phyloP scores from a whole-genome alignment of 495 filamentous ascomycete species.

The Friedmanniomyces simplex region DNA sequence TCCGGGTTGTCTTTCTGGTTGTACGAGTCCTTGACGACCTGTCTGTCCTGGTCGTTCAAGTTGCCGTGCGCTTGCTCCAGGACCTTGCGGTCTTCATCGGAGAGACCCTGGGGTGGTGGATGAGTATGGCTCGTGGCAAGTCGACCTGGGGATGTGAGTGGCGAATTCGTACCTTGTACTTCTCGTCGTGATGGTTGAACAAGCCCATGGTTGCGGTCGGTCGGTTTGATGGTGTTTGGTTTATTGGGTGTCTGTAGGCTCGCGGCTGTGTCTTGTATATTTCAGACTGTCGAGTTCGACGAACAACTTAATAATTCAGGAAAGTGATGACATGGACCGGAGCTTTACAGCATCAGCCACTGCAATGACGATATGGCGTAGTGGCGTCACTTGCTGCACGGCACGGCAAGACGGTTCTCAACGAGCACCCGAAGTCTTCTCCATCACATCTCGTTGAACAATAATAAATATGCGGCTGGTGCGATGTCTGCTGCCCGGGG shows the following conservation, averaged over 20 bases:
- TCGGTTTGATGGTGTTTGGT: not conserved
- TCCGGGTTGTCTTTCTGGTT: slow-evolving; percentile 1
- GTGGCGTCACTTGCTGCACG: too few species aligned
- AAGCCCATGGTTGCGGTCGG: not conserved
- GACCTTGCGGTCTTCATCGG: not conserved
- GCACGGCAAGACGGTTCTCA: too few species aligned
- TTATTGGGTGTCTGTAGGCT: not conserved
- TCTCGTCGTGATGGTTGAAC: slow-evolving; percentile 1
- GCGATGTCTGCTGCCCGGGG: too few species aligned
- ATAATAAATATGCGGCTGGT: too few species aligned
- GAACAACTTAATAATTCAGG: too few species aligned
- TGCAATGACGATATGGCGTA: too few species aligned
- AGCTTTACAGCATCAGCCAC: too few species aligned
- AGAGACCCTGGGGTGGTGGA: not conserved
- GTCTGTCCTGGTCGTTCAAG: not conserved
- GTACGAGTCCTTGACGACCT: slow-evolving; percentile 2
- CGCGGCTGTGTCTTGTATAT: too few species aligned
- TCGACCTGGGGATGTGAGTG: not conserved
- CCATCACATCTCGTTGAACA: too few species aligned
- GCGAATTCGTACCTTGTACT: not conserved
- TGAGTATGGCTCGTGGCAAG: not conserved
- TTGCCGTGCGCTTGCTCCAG: slow-evolving; percentile 4
- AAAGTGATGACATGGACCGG: too few species aligned
- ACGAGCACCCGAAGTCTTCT: too few species aligned
- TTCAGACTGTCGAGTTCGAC: too few species aligned